A percentile compares a stretch with the other conserved stretches of the same genome.
Evolutionary conservation across 2,329 filamentous ascomycete species (phyloP).

Genomic region (Grosmannia huntii): DNA sequence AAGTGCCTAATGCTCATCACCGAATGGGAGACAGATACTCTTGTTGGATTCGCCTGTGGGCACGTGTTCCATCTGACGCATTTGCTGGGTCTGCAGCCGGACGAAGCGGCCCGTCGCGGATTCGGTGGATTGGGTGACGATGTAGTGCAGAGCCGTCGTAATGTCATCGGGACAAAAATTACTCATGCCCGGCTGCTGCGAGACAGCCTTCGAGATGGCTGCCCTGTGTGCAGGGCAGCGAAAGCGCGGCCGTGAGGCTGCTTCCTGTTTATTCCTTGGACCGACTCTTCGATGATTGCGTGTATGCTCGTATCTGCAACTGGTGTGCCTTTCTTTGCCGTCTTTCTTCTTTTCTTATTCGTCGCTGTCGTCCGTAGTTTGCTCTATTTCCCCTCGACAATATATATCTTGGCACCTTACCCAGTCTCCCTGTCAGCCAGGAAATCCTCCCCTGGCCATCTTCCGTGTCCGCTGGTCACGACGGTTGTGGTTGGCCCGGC

Average conservation of each 20-base stretch:
- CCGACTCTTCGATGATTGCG: too few species aligned
- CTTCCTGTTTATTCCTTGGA: not conserved
- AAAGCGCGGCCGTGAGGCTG: not conserved
- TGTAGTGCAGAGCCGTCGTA: conserved; percentile 30
- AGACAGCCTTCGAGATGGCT: conserved; percentile 54
- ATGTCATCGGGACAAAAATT: conserved; percentile 74
- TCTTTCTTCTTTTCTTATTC: too few species aligned
- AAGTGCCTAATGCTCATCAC: conserved; percentile 43
- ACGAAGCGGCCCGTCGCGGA: conserved; percentile 28
- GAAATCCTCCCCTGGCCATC: conserved; percentile 43
- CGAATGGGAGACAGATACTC: conserved; percentile 53
- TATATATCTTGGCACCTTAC: not conserved
- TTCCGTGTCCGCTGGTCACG: conserved; percentile 56
- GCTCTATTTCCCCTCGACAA: not conserved
- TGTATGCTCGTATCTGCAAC: not conserved
- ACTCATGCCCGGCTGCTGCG: conserved; percentile 69
- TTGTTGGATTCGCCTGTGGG: conserved; percentile 71
- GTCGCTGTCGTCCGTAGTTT: not conserved
- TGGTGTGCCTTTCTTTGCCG: not conserved
- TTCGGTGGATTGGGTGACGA: conserved; percentile 22
- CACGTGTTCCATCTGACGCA: conserved; percentile 72
- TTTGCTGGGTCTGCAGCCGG: conserved; percentile 43
- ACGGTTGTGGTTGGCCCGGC: conserved; percentile 75
- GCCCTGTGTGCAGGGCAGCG: conserved; percentile 38
- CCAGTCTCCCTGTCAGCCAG: conserved; percentile 2